These are phyloP conservation scores for Cnidoscolus chayamansa DNA, from an alignment of 441 rosid species.

Conservation along the genomic window DNA sequence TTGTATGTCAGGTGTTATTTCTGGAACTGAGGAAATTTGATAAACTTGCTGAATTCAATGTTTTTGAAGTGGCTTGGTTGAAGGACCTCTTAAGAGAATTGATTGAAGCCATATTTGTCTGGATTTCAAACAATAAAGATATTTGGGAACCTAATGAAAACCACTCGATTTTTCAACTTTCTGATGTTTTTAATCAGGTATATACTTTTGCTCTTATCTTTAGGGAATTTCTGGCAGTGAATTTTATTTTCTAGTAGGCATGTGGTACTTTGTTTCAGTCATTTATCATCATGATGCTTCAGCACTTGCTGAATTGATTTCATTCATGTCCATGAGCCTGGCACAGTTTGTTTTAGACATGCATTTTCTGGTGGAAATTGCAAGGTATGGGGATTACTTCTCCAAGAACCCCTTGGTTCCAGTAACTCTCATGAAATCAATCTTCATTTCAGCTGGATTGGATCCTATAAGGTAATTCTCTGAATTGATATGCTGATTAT, in stretches of 20 bases:
- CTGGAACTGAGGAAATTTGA: slow-evolving; percentile 48
- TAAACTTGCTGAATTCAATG: slow-evolving; percentile 38
- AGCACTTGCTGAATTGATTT: slow-evolving; percentile 19
- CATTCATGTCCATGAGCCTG: slow-evolving; percentile 20
- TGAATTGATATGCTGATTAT: not conserved
- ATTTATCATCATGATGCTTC: slow-evolving; percentile 8
- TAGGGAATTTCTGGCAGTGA: not conserved
- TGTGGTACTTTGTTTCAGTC: not conserved
- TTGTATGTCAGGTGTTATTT: slow-evolving; percentile 45
- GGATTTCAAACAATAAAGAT: slow-evolving; percentile 39
- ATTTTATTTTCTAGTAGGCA: not conserved
- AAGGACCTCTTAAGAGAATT: slow-evolving; percentile 45
- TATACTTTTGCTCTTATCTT: slow-evolving; percentile 11
- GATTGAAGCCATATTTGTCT: slow-evolving; percentile 41
- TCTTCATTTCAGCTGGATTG: slow-evolving; percentile 41
- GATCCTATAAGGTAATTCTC: slow-evolving; percentile 47
- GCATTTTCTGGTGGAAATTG: slow-evolving; percentile 46
- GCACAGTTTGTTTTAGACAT: slow-evolving; percentile 46
- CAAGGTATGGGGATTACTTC: slow-evolving; percentile 45
- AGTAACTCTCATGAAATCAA: slow-evolving; percentile 35
- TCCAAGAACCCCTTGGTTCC: slow-evolving; percentile 37
- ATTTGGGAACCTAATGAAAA: slow-evolving; percentile 30
- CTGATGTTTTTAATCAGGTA: slow-evolving; percentile 40
- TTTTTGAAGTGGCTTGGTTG: slow-evolving; percentile 48
- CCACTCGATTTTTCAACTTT: slow-evolving; percentile 11